A percentile compares a stretch with the other conserved stretches of the same genome.
Evolutionary conservation across 495 filamentous ascomycete genomes (phyloP).

Genomic region (Cladorrhinum samala): DNA sequence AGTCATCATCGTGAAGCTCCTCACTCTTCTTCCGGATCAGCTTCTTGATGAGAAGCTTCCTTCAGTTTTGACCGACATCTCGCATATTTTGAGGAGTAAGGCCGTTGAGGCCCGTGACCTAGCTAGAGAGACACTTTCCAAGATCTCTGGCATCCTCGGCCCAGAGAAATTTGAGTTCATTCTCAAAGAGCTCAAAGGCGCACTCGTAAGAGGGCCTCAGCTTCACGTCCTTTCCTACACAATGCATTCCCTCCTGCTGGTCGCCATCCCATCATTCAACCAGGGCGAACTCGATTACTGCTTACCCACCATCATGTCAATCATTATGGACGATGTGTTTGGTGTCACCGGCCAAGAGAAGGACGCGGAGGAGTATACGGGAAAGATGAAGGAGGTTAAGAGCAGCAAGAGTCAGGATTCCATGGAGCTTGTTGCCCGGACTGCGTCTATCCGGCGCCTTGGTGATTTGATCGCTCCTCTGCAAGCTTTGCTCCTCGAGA

Average conservation of each 20-base stretch:
- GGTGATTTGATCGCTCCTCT: constrained; percentile 69
- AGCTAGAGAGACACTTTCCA: constrained; percentile 77
- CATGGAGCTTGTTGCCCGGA: constrained; percentile 86
- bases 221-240: constrained; percentile 94
- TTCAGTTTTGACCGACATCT: constrained; percentile 81
- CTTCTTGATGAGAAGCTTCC: constrained; percentile 69
- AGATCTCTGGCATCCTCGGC: constrained; percentile 73
- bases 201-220: constrained; percentile 79
- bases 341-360: constrained; percentile 95
- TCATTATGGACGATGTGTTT: constrained; percentile 98
- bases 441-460: constrained; percentile 67
- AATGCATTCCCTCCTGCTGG: constrained; percentile 82
- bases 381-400: constrained; percentile 95
- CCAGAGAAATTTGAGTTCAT: constrained; percentile 82
- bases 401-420: constrained; percentile 96
- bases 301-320: constrained; percentile 62
- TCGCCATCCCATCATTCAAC: constrained; percentile 62
- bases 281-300: constrained; percentile 90
- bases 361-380: constrained; percentile 90
- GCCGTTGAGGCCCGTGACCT: constrained; percentile 84
- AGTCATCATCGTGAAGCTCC: constrained; percentile 75
- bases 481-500: constrained; percentile 70
- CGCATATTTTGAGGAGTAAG: constrained; percentile 83
- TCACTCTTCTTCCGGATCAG: constrained; percentile 68
- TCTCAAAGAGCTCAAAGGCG: constrained; percentile 81